phyloP scores from a whole-genome alignment of 192 early-diverging fungal genomes.

The Entomortierella chlamydospora region DNA sequence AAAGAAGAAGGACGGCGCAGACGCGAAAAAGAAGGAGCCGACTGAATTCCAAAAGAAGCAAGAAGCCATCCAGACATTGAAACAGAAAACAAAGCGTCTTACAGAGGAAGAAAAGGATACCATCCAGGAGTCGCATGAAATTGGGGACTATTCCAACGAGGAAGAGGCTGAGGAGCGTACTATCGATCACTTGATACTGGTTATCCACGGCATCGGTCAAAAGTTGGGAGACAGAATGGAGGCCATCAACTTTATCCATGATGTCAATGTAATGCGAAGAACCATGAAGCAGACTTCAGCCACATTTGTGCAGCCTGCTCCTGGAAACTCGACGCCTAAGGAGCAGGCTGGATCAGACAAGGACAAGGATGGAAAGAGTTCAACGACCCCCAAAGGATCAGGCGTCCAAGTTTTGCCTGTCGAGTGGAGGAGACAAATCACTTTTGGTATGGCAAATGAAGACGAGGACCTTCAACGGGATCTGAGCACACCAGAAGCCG shows the following conservation, averaged over 20 bases:
- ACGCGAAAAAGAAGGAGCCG: slow-evolving; percentile 45
- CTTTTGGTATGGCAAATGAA: slow-evolving; percentile 75
- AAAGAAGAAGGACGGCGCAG: slow-evolving; percentile 55
- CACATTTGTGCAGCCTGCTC: slow-evolving; percentile 32
- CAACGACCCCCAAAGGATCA: slow-evolving; percentile 41
- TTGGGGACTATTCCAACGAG: slow-evolving; percentile 57
- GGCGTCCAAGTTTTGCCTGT: slow-evolving; percentile 86
- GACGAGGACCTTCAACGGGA: slow-evolving; percentile 68
- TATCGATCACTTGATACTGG: slow-evolving; percentile 84
- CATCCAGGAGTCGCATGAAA: slow-evolving; percentile 62
- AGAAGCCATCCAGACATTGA: slow-evolving; percentile 32
- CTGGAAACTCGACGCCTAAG: slow-evolving; percentile 25
- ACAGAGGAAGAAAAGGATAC: slow-evolving; percentile 51
- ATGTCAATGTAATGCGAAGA: slow-evolving; percentile 76
- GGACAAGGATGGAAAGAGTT: slow-evolving; percentile 14
- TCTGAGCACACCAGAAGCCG: slow-evolving; percentile 60
- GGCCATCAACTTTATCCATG: slow-evolving; percentile 74
- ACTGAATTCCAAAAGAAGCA: slow-evolving; percentile 40
- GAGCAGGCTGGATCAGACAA: slow-evolving; percentile 12
- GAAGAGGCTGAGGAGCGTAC: slow-evolving; percentile 72
- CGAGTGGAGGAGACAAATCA: slow-evolving; percentile 84
- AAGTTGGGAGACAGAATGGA: slow-evolving; percentile 80
- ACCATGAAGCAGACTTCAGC: slow-evolving; percentile 69
- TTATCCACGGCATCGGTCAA: slow-evolving; percentile 91
- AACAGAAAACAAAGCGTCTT: slow-evolving; percentile 48